Evolutionary conservation across 371 early-diverging fungal genomes (phyloP), one percentile per base, ranked within the genome.

Genomic region (Lichtheimia corymbifera): DNA sequence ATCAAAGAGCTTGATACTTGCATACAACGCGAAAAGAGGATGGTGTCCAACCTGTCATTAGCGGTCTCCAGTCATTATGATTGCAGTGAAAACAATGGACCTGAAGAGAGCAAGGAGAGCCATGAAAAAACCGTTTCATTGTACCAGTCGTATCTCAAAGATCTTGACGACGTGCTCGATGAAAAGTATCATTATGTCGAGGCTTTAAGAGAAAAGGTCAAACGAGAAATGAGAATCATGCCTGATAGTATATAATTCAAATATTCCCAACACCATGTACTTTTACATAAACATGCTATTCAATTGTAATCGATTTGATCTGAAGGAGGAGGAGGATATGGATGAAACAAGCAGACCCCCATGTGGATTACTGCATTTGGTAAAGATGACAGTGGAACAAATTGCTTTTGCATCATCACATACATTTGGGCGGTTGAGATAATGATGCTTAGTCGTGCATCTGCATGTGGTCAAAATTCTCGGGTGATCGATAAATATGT

Each of bases 1-100:
- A 79, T 96, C 50, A 85, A 90, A 40, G 85, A 91, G 42, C 73
- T 90, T 17, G 88, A 89, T 15, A 95, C 94, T 41, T 77, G 86
- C 44, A 80, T 87, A 18, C 86, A 87, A 58, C 76, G 80, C 35
- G 97, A 97, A 73, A 89, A 89, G 58, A 87, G 85, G 69, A 74
- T 95, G 56, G 73, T 94, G 11, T 87, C 88, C 49, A 85, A 87
- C 30, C 77, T 93, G 50, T 85, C 92, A 41, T 47, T 84, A 22
- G 70, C 70, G 6, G 41, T 80, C n/a, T 58, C 71, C 11, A 70
- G 66, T 12, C 66, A 69, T 64, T 59, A 63, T n/a, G 67, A 70
- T 17, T 59, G 67, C 40, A 40, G 42, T 7, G 66, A 67, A 24
- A 67, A 66, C 2, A 57, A 55, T 5, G 47, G 22, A 7, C 22